These are phyloP conservation scores for Teunomyces barrocoloradensis DNA, from an alignment of 805 yeast species.

Conservation along the genomic window DNA sequence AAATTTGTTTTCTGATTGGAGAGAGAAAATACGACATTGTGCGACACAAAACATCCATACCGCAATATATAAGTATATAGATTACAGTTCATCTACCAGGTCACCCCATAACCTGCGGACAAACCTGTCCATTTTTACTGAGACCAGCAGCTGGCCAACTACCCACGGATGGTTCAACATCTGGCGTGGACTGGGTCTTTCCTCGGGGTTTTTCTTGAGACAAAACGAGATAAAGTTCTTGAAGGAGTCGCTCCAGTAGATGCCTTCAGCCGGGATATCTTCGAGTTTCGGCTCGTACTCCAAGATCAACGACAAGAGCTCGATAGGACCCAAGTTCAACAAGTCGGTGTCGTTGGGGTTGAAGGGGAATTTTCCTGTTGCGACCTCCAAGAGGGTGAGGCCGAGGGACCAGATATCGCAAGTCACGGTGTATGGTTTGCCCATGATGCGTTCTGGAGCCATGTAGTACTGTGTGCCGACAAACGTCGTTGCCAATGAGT, in stretches of 20 bases:
- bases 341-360: constrained; percentile 32
- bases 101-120: constrained; percentile 69
- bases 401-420: constrained; percentile 98
- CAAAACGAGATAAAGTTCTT: constrained; percentile 80
- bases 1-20: constrained; percentile 19
- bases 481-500: constrained; percentile 92
- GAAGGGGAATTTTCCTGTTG: constrained; percentile 88
- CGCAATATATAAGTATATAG: no score
- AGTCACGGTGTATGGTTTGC: constrained; percentile 91
- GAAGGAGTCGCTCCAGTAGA: constrained; percentile 79
- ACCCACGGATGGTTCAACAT: constrained; percentile 95
- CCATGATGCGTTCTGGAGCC: constrained; percentile 98
- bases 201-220: constrained; percentile 71
- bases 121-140: constrained; percentile 83
- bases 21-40: background rate
- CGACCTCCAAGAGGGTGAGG: constrained; percentile 86
- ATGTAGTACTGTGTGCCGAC: constrained; percentile 97
- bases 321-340: constrained; percentile 65
- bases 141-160: constrained; percentile 65
- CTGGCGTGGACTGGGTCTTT: constrained; percentile 90
- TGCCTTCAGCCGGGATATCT: constrained; percentile 74
- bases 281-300: constrained; percentile 76
- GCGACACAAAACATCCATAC: background rate
- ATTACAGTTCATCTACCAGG: no score
- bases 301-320: constrained; percentile 74